Conservation (phyloP, 192 early-diverging fungal genomes). For the Piromyces sp. region DNA sequence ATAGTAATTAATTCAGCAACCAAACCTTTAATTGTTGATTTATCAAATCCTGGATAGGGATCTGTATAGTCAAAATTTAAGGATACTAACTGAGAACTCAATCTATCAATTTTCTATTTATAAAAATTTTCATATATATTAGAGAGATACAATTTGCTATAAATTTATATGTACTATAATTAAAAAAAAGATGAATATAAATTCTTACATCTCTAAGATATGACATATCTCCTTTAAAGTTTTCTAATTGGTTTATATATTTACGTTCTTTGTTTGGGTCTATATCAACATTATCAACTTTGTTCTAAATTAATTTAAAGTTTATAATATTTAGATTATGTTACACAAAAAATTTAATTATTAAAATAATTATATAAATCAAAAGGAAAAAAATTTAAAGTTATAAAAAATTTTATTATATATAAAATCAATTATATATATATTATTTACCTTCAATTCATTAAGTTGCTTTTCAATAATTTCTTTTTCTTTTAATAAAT, state of each 20-base stretch:
- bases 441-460: slow-evolving; percentile 11
- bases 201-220: slow-evolving; percentile 14
- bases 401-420: no score
- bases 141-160: no score
- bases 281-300: not conserved
- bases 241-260: not conserved
- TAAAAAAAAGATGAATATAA: not conserved
- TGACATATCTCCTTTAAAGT: slow-evolving; percentile 3
- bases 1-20: slow-evolving; percentile 75
- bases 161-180: not conserved
- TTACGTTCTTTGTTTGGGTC: not conserved
- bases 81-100: slow-evolving; percentile 30
- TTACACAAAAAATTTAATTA: not conserved
- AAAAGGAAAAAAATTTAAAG: no score
- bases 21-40: slow-evolving; percentile 74
- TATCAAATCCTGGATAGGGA: slow-evolving; percentile 75
- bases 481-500: slow-evolving; percentile 21
- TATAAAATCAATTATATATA: no score
- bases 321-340: no score
- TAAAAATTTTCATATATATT: no score
- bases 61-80: slow-evolving; percentile 70
- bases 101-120: slow-evolving; percentile 24
- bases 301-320: no score
- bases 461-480: not conserved
- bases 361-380: no score